Evolutionary conservation across 345 rosid species (phyloP).

Genomic region (Barbarea vulgaris): DNA sequence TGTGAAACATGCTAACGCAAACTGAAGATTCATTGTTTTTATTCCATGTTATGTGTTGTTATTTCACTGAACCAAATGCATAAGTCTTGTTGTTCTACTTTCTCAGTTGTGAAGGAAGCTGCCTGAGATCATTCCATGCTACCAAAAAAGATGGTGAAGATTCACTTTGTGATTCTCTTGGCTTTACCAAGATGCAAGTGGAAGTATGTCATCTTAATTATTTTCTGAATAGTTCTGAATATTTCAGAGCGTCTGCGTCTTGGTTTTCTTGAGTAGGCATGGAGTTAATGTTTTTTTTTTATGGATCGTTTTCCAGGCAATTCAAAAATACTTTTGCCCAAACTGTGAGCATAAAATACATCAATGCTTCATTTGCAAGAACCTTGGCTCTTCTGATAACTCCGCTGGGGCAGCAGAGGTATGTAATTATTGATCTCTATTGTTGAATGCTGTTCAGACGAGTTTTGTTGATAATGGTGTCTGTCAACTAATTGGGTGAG

Average conservation of each 20-base stretch:
- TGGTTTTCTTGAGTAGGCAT: conserved; percentile 14
- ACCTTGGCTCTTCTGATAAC: conserved; percentile 79
- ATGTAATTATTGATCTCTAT: conserved; percentile 29
- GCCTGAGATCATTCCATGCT: conserved; percentile 93
- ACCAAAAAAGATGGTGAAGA: conserved; percentile 62
- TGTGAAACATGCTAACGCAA: conserved; percentile 17
- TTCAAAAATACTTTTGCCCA: conserved; percentile 58
- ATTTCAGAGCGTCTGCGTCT: neutral
- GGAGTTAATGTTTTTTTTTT: conserved; percentile 30
- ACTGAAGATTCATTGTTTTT: conserved; percentile 8
- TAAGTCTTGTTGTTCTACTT: conserved; percentile 31
- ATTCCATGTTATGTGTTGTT: neutral
- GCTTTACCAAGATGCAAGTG: conserved; percentile 59
- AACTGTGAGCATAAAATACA: conserved; percentile 77
- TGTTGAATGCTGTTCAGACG: conserved; percentile 14
- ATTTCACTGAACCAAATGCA: conserved; percentile 26
- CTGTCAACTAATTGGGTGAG: conserved; percentile 10
- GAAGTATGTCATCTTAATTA: conserved; percentile 52
- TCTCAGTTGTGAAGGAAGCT: conserved; percentile 85
- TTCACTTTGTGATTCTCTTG: conserved; percentile 66
- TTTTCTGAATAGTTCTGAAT: conserved; percentile 5
- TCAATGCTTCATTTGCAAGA: conserved; percentile 83
- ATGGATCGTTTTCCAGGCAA: conserved; percentile 51
- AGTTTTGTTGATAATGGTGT: conserved; percentile 25
- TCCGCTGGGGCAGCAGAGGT: conserved; percentile 75